Conservation (phyloP, 495 filamentous ascomycete genomes). For the Aspergillus indologenus region DNA sequence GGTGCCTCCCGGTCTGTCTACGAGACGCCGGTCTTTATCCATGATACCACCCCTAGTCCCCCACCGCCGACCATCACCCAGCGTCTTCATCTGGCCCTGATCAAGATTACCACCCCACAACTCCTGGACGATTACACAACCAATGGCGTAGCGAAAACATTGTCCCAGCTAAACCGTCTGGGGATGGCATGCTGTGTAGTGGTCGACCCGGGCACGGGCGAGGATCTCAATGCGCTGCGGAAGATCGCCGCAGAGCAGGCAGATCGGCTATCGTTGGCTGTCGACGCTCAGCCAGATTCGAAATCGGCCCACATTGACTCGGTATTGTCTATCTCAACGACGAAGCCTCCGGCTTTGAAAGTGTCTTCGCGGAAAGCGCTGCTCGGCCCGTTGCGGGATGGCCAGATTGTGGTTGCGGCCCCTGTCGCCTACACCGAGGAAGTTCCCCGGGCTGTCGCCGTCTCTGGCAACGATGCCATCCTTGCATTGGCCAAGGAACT, state of each 20-base stretch:
- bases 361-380: constrained; percentile 60
- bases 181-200: constrained; percentile 81
- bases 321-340: constrained; percentile 47
- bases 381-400: constrained; percentile 65
- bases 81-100: constrained; percentile 74
- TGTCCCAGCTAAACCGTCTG: constrained; percentile 76
- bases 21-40: constrained; percentile 60
- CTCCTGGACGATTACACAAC: constrained; percentile 63
- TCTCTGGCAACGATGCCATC: constrained; percentile 64
- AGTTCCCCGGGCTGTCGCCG: constrained; percentile 50
- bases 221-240: constrained; percentile 33
- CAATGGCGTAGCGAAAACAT: constrained; percentile 73
- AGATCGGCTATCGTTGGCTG: constrained; percentile 68
- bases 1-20: constrained; percentile 57
- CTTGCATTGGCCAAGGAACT: constrained; percentile 71
- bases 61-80: constrained; percentile 28
- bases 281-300: constrained; percentile 62
- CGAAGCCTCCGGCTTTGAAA: constrained; percentile 28
- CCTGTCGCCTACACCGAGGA: constrained; percentile 64
- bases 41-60: constrained; percentile 39
- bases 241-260: constrained; percentile 57
- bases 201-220: constrained; percentile 59
- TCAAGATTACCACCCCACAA: constrained; percentile 78
- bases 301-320: constrained; percentile 69
- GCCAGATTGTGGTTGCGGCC: constrained; percentile 75